Base-by-base conservation (phyloP, 352 stramenopile genomes). In the Phytophthora citricola region DNA sequence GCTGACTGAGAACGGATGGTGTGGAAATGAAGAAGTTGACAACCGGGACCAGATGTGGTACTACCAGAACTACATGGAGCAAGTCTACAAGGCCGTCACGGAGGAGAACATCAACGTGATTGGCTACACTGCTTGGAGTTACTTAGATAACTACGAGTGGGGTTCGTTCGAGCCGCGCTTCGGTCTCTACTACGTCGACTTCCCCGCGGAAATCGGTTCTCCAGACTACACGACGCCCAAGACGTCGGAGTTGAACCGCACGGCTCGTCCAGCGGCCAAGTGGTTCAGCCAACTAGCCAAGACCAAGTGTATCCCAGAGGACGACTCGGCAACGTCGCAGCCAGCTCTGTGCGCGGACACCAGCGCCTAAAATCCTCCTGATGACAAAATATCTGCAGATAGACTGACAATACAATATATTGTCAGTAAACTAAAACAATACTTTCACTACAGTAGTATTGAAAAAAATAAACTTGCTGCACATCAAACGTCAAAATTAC, bases 1-100 rank as follows among this genome's bases (percentile, higher is more conserved):
- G 20, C 54, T 89, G 7, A 85, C 77, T 0, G 77, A 89, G 66
- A 89, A 89, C 47, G 79, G 79, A 2, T 89, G 75, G 75, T 89
- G 79, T 32, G 79, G 79, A 11, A 75, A 85, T 43, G 60, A 75
- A 12, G 71, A 71, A 12, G 69, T 89, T 9, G 75, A 86, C 15
- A 86, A 85, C 44, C 26, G 45, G 22, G 75, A 88, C 36, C 76
- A 57, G 69, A 39, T 51, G 10, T 71, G 63, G 69, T 71, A 72
- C 52, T 73, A 53, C 65, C 62, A 83, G 26, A 72, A 63, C 22
- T 81, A 86, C 47, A 44, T 89, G 29, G 64, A 67, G 14, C 74
- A 77, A 62, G 75, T 83, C 29, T 67, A 83, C 72, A 67, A 71
- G 38, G 75, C 75, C 17, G 69, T 83, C 22, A 53, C 51, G 29